phyloP scores from a whole-genome alignment of 768 basidiomycete genomes.

The Myochromella boudieri region DNA sequence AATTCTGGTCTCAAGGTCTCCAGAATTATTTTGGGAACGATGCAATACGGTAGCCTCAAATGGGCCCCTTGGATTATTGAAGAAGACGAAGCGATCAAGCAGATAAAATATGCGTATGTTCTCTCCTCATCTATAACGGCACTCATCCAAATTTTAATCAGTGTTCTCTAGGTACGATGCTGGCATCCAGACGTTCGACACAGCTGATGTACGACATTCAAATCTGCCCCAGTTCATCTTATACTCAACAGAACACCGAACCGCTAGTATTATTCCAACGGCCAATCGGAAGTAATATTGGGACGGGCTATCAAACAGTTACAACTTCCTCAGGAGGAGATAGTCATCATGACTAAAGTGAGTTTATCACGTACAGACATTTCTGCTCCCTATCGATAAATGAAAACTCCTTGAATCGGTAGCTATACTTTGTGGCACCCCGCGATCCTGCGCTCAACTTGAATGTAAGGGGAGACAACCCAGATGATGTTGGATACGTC shows the following conservation, averaged over 20 bases:
- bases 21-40: slow-evolving; percentile 61
- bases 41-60: slow-evolving; percentile 52
- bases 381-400: too few relatives aligned
- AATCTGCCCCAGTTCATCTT: too few relatives aligned
- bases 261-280: slow-evolving; percentile 60
- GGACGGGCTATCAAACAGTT: slow-evolving; percentile 72
- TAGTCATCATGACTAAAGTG: slow-evolving; percentile 80
- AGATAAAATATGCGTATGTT: slow-evolving; percentile 48
- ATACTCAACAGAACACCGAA: too few relatives aligned
- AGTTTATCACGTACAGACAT: not conserved
- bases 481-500: slow-evolving; percentile 47
- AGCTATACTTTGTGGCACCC: slow-evolving; percentile 39
- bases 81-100: slow-evolving; percentile 48
- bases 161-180: slow-evolving; percentile 48
- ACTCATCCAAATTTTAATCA: not conserved
- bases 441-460: slow-evolving; percentile 19
- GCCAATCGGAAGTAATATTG: slow-evolving; percentile 62
- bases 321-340: slow-evolving; percentile 67
- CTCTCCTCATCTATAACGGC: not conserved
- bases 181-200: slow-evolving; percentile 67
- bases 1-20: slow-evolving; percentile 63
- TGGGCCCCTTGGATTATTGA: slow-evolving; percentile 50
- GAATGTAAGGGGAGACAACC: slow-evolving; percentile 12
- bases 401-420: too few relatives aligned
- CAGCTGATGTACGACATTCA: slow-evolving; percentile 35